These are phyloP conservation scores for Amylostereum areolatum DNA, from an alignment of 1,284 basidiomycete genomes.

Conservation along the genomic window DNA sequence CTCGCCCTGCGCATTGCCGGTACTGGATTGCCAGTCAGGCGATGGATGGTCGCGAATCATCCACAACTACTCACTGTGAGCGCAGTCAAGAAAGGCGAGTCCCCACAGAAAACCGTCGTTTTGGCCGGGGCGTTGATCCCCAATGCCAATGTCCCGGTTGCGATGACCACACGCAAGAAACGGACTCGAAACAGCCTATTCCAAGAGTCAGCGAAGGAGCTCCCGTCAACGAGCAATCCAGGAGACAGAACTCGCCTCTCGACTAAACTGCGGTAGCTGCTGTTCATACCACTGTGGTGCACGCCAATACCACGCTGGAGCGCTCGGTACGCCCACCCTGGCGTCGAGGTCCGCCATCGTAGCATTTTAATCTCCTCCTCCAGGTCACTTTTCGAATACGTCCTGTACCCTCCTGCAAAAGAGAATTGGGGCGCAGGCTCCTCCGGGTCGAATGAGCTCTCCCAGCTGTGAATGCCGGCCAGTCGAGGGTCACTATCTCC, in stretches of 20 bases:
- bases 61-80: constrained; percentile 39
- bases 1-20: constrained; percentile 65
- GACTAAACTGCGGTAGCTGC: constrained; percentile 49
- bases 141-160: constrained; percentile 62
- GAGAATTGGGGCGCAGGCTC: constrained; percentile 56
- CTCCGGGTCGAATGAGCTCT: constrained; percentile 49
- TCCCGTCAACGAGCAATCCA: background rate
- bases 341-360: constrained; percentile 28
- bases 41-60: background rate
- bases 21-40: constrained; percentile 33
- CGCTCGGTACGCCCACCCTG: constrained; percentile 39
- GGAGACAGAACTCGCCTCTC: constrained; percentile 42
- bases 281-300: constrained; percentile 70
- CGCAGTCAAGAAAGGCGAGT: constrained; percentile 60
- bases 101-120: constrained; percentile 61
- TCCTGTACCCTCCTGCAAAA: constrained; percentile 38
- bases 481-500: constrained; percentile 23
- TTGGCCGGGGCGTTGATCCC: constrained; percentile 71
- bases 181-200: constrained; percentile 53
- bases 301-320: constrained; percentile 58
- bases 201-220: background rate
- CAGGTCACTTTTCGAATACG: constrained; percentile 41
- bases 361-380: constrained; percentile 40
- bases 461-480: constrained; percentile 33
- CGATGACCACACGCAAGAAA: constrained; percentile 57